Conservation (phyloP, 306 rosid species). For the Alnus glutinosa region DNA sequence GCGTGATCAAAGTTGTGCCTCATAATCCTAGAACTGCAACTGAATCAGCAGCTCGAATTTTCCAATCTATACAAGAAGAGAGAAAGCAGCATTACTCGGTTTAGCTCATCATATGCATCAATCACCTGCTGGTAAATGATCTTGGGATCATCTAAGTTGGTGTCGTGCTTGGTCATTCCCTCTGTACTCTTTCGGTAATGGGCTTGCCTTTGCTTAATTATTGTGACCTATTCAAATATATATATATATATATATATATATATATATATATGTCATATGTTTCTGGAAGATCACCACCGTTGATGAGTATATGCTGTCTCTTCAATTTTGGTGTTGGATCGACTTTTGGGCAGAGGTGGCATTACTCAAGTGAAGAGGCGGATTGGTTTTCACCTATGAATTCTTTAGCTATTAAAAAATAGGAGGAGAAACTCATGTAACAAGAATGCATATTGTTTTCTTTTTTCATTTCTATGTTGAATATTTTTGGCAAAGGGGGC, state of each 20-base stretch:
- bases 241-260: no score
- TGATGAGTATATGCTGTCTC: conserved; percentile 22
- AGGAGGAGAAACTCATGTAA: background rate
- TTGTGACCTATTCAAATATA: background rate
- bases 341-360: background rate
- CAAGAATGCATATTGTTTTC: background rate
- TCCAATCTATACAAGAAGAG: conserved; percentile 88
- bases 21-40: conserved; percentile 82
- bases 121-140: background rate
- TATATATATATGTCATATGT: conserved; percentile 12
- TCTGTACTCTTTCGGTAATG: background rate
- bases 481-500: background rate
- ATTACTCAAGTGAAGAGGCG: background rate
- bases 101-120: conserved; percentile 1
- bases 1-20: conserved; percentile 87
- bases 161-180: background rate
- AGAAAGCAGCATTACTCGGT: conserved; percentile 57
- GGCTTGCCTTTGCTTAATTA: background rate
- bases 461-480: background rate
- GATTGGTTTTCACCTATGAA: background rate
- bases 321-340: background rate
- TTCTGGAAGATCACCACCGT: conserved; percentile 11
- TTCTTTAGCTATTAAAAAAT: background rate
- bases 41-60: conserved; percentile 92
- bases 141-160: background rate